Evolutionary conservation across 2,329 filamentous ascomycete species (phyloP), one percentile per base, ranked within the genome.

Genomic region (Fusarium mundagurra): DNA sequence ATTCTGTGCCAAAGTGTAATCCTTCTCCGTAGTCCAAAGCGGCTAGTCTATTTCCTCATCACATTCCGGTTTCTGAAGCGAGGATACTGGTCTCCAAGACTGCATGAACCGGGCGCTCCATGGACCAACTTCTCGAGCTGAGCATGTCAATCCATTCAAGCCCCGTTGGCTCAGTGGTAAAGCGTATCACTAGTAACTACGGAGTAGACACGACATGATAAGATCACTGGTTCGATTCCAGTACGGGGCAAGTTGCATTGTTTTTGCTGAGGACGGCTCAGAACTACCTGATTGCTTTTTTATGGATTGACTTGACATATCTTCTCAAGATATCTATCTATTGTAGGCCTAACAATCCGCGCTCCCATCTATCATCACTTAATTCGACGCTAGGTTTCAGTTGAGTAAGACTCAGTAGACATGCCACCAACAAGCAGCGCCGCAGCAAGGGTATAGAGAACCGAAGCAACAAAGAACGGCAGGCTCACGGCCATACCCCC

Each of bases 81-180:
- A 48, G 3, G 45, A 48, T 48, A 8, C 44, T 14, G 43, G 29
- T 18, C 44, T 18, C 14, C 10, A 3, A 22, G 10, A 50, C 14
- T 17, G 16, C 18, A 1, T 17, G 5, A 27, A 18, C 24, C 5
- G 17, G 11, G 17, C 24, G 11, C 4, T 20, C 16, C 1, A 45
- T 45, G 1, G 2, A 2, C 0, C 43, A 18, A 20, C 10, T 45
- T 45, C 17, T 11, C 12, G 17, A 5, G 17, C 8, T 0, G 4
- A 20, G 6, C 17, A 14, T 16, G 5, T 34, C n/a, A 16, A 24
- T 20, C 6, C 20, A 3, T 10, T 6, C 1, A 51, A 51, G 48
- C 48, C 48, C 48, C n/a, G 48, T 51, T 51, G 48, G 31, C 48
- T 51, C 48, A 51, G 48, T 51, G 48, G 48, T 51, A 51, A 51